Base-by-base conservation (phyloP, 305 asterid species). In the Rubia balearica region DNA sequence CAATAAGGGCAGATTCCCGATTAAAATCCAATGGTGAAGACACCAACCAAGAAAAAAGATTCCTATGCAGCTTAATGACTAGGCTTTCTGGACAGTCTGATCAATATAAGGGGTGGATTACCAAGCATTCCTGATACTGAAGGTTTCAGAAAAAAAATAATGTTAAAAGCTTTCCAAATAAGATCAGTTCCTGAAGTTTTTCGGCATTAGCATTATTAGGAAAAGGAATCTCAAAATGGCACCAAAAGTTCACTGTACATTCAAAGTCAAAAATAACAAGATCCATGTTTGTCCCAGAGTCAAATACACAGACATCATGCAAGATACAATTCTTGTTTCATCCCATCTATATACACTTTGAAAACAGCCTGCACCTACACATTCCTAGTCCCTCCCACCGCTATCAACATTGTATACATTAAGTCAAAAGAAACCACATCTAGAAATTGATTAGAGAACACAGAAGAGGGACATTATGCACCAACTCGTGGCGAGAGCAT, bases 281-380 rank as follows among this genome's bases (percentile, higher is more conserved):
- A 67, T 68, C 38, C 66, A 38, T 70, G 66, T 24, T 68, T 64
- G 74, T 75, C 71, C 76, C 68, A 55, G 65, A 65, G 74, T 69
- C 61, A n/a, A 9, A 17, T 51, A n/a, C 33, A 69, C 71, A 73
- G 74, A 71, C 46, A 71, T 72, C 78, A 79, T 63, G 75, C 21
- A 21, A 77, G 71, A 69, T 69, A 70, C 78, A 53, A 70, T 19
- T 38, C 74, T 57, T 69, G 79, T 59, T 76, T 73, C 65, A 61
- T 80, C 69, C 81, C 78, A 57, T 55, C 81, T 24, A 24, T 77
- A 75, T 75, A 82, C 84, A 71, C 73, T 81, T 77, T 16, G 16
- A 57, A 79, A 73, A 74, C 83, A 30, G 78, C 41, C 78, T 60
- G 78, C 71, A 61, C 46, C 65, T 27, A 69, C 61, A 75, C 24